These are phyloP conservation scores for Candida verbasci DNA, from an alignment of 805 yeast species.

Conservation along the genomic window DNA sequence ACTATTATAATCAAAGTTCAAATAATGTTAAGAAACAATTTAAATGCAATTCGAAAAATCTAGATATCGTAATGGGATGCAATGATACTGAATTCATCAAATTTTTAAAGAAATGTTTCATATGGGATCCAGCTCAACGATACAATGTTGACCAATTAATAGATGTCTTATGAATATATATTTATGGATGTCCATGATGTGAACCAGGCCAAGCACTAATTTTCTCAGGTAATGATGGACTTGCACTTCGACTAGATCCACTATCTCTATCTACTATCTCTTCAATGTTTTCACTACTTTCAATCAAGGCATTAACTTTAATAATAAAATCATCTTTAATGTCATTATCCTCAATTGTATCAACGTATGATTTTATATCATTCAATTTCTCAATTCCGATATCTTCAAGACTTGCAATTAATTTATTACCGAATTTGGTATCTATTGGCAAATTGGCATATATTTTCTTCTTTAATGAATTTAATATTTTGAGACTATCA, in stretches of 20 bases:
- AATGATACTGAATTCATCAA: conserved; percentile 17
- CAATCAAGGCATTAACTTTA: conserved; percentile 2
- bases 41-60: conserved; percentile 23
- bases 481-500: conserved; percentile 39
- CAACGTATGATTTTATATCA: conserved; percentile 15
- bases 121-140: conserved; percentile 36
- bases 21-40: conserved; percentile 16
- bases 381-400: conserved; percentile 25
- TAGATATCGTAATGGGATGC: conserved; percentile 27
- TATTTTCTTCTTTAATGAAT: conserved; percentile 39
- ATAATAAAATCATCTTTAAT: conserved; percentile 3
- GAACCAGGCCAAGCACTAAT: conserved; percentile 64
- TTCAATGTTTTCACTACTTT: conserved; percentile 7
- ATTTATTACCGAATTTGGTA: conserved; percentile 42
- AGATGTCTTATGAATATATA: conserved; percentile 19
- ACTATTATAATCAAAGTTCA: conserved; percentile 7
- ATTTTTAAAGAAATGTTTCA: conserved; percentile 27
- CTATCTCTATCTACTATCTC: conserved; percentile 6
- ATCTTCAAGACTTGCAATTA: conserved; percentile 31
- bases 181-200: conserved; percentile 50
- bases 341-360: conserved; percentile 17
- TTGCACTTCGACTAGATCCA: conserved; percentile 19
- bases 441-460: conserved; percentile 49
- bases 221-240: conserved; percentile 34
- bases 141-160: conserved; percentile 21